Conservation (phyloP, 306 rosid species). For the Trifolium pratense region DNA sequence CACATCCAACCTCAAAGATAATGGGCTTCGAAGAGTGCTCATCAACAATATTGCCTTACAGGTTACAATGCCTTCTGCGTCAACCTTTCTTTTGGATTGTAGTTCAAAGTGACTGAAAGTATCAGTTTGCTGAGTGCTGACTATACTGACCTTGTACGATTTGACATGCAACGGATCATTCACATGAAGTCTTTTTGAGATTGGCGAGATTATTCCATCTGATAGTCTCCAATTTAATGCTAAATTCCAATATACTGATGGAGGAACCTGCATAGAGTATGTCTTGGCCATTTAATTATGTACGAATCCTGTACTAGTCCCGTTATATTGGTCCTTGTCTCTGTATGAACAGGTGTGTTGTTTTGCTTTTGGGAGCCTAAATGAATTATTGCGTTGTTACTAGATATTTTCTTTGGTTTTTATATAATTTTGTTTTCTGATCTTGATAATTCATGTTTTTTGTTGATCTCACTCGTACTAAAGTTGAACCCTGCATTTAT, state of each 20-base stretch:
- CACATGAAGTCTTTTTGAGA: background rate
- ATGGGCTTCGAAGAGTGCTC: too few species aligned
- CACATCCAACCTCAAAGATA: background rate
- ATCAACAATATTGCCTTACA: too few species aligned
- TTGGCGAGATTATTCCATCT: background rate
- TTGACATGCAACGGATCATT: background rate
- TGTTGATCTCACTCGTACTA: too few species aligned
- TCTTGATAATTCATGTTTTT: too few species aligned
- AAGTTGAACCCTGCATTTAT: too few species aligned
- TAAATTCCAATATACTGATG: background rate
- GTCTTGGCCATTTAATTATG: too few species aligned
- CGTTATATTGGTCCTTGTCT: background rate
- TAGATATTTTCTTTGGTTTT: too few species aligned
- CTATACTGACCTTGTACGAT: background rate
- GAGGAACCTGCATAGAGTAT: too few species aligned
- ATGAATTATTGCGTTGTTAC: background rate
- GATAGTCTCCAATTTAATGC: background rate
- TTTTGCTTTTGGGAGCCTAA: background rate
- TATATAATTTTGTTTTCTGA: too few species aligned
- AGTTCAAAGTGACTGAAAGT: background rate
- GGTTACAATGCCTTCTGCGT: background rate
- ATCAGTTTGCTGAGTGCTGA: background rate
- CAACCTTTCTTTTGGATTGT: slow-evolving; percentile 8
- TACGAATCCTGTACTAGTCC: background rate
- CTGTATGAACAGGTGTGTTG: background rate